Evolutionary conservation across 768 basidiomycete genomes (phyloP).

Genomic region (Psilocybe subaeruginosa): DNA sequence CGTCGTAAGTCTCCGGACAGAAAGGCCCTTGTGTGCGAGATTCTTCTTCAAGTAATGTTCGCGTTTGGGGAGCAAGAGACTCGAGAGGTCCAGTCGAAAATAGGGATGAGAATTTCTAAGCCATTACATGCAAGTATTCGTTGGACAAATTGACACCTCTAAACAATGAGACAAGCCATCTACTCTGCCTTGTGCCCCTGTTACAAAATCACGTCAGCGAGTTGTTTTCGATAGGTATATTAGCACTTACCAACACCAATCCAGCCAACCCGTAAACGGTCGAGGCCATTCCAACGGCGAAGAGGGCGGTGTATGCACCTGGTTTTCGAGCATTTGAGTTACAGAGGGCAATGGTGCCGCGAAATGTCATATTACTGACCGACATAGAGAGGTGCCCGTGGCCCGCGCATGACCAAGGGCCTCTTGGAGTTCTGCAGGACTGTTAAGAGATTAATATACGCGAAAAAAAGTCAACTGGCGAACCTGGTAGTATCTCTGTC

Average conservation of each 20-base stretch:
- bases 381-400: conserved; percentile 66
- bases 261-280: conserved; percentile 52
- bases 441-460: conserved; percentile 8
- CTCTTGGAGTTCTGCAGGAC: conserved; percentile 42
- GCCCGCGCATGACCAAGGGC: conserved; percentile 62
- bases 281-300: conserved; percentile 55
- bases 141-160: conserved; percentile 2
- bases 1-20: no score
- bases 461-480: conserved; percentile 3
- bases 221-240: background rate
- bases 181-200: conserved; percentile 29
- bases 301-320: conserved; percentile 61
- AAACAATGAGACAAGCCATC: conserved; percentile 5
- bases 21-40: background rate
- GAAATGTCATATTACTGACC: conserved; percentile 42
- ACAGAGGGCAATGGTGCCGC: background rate
- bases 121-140: background rate
- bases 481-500: conserved; percentile 74
- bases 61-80: background rate
- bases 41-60: background rate
- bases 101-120: background rate
- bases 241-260: conserved; percentile 44
- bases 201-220: background rate
- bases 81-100: background rate
- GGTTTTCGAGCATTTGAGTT: background rate